Evolutionary conservation across 2,329 filamentous ascomycete species (phyloP), one percentile per base, ranked within the genome.

Genomic region (Xylaria sp.): DNA sequence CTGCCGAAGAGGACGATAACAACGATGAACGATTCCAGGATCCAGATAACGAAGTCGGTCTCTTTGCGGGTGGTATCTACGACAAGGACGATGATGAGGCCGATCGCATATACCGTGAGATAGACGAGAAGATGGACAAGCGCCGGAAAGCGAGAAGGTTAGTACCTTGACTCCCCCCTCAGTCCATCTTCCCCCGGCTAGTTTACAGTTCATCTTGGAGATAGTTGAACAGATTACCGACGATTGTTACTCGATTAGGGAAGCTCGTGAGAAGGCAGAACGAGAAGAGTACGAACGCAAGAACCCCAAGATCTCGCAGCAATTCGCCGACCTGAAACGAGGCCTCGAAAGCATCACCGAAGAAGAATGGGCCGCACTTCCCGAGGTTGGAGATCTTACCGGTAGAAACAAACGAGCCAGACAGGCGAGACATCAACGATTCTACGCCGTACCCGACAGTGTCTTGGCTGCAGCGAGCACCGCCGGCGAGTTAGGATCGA

Each of bases 21-120:
- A 87, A 90, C 57, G 88, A 91, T 58, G 88, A 90, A 42, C 84
- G 93, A 52, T 97, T 92, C 70, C 92, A 96, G 72, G 94, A 99
- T 72, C 94, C 94, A 0, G 94, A 99, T 69, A 97, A 97, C 70
- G 94, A 99, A 74, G 90, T 94, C 52, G 94, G 95, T 3, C 80
- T 99, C 19, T 99, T 99, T 70, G 92, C 94, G 2, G 93, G 91
- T 58, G 94, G 94, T 42, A 90, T 94, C 68, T 99, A 96, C 78
- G 94, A 97, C 74, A 90, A 94, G 73, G 94, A 99, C 59, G 94
- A 99, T 71, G 94, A 99, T 70, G 95, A 99, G 75, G 94, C 94
- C 49, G 94, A 99, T 76, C 83, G 90, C 70, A 96, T 99, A 70
- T 99, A 96, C 78, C 89, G 92, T 70, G 89, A 91, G 72, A 90